Conservation (phyloP, 495 filamentous ascomycete genomes). For the Lophiotrema nucula region DNA sequence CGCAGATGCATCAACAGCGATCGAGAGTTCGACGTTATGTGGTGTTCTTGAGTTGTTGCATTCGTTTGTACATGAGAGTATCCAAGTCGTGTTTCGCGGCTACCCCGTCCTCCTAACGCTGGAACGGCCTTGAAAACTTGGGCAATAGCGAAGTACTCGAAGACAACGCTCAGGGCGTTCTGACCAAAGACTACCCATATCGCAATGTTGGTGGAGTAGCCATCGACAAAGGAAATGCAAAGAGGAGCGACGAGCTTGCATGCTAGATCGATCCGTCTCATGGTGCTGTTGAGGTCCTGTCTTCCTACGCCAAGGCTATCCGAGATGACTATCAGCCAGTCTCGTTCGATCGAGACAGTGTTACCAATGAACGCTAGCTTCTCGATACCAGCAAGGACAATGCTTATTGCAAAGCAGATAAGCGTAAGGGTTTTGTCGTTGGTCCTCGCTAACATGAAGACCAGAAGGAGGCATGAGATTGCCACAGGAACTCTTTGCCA, state of each 20-base stretch:
- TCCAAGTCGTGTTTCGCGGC: neutral
- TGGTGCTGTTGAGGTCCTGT: conserved; percentile 28
- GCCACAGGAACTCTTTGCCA: conserved; percentile 27
- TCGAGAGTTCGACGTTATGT: neutral
- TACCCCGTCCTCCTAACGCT: neutral
- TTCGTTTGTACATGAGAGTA: neutral
- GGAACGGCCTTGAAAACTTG: conserved; percentile 24
- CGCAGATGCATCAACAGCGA: neutral
- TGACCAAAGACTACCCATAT: conserved; percentile 29
- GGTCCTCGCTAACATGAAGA: neutral
- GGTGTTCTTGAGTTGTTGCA: neutral
- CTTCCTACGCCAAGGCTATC: conserved; percentile 12
- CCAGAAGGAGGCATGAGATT: conserved; percentile 25
- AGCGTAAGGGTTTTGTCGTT: neutral
- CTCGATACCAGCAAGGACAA: conserved; percentile 29
- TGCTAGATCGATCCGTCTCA: conserved; percentile 34
- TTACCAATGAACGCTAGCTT: conserved; percentile 30
- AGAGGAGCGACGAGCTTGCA: conserved; percentile 33
- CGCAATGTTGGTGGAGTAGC: conserved; percentile 19
- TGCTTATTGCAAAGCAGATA: conserved; percentile 6
- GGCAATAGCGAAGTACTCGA: conserved; percentile 35
- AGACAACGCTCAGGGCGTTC: conserved; percentile 20
- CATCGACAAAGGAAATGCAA: conserved; percentile 31
- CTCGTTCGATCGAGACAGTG: conserved; percentile 29
- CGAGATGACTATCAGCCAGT: conserved; percentile 30